Evolutionary conservation across 2,329 filamentous ascomycete species (phyloP), one percentile per base, ranked within the genome.

Genomic region (Colletotrichum sp.): DNA sequence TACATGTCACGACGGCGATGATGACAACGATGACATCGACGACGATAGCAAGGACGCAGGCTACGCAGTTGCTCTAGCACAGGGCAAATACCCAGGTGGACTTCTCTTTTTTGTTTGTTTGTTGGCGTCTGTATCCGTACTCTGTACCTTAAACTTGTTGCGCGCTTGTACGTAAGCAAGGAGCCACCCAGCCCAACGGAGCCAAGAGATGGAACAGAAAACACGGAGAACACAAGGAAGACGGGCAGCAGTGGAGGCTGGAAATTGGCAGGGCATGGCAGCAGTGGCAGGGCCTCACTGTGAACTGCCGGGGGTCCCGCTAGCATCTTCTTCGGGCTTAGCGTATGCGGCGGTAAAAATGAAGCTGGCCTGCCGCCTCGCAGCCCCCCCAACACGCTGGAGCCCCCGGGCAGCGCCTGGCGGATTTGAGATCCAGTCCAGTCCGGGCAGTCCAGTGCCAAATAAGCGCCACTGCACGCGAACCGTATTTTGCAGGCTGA

Each of bases 401-500:
- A 52, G 43, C 43, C 43, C 43, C 43, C 10, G 12, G 43, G 43
- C 43, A 52, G 34, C 32, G 61, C 62, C 65, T 32, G 36, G 66
- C 55, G 66, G 52, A 76, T 64, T 70, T 62, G 52, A 74, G 58
- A 66, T 76, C 75, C 55, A 76, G 64, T 74, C 39, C 62, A 52
- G 43, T 48, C 39, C 39, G 39, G 39, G 39, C 55, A 76, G 64
- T 70, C 39, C 62, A 32, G 43, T 66, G 58, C 66, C 71, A 65
- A 74, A 70, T 72, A 74, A 66, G 75, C 75, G 75, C 75, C 75
- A 74, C 65, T 70, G 71, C 55, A 77, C 76, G 74, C 76, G 66
- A 76, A 77, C 74, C 64, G 74, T 76, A 74, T 74, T 76, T 77
- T 55, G 76, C 65, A 76, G 74, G 55, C 70, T 76, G 70, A 48